phyloP scores from a whole-genome alignment of 2,329 filamentous ascomycete species.

The Fusarium mangiferae region DNA sequence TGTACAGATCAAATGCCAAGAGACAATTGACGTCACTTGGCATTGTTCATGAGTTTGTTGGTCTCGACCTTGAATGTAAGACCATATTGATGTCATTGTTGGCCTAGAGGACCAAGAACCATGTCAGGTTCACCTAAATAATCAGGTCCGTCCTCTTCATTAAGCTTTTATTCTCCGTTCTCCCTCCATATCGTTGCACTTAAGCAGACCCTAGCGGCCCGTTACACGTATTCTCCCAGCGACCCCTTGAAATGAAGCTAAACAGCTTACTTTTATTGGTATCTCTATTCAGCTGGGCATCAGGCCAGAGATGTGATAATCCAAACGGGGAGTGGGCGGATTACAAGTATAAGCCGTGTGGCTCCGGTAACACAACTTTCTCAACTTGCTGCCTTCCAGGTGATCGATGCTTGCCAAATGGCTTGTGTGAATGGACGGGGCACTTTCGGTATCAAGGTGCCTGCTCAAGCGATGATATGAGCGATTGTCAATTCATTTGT shows the following conservation, averaged over 20 bases:
- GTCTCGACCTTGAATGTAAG: neutral
- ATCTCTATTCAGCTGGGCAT: neutral
- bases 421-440: neutral
- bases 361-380: neutral
- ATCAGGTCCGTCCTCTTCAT: accelerated
- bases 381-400: neutral
- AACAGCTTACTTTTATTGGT: neutral
- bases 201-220: neutral
- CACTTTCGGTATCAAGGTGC: neutral
- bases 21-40: neutral
- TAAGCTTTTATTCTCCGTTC: neutral
- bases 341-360: neutral
- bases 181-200: neutral
- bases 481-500: neutral
- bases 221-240: accelerated
- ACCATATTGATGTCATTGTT: neutral
- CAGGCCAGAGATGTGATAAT: neutral
- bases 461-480: neutral
- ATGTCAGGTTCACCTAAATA: neutral
- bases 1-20: neutral
- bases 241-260: neutral
- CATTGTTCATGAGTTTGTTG: neutral
- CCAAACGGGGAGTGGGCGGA: neutral
- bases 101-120: accelerated
- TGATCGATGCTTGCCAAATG: neutral